These are phyloP conservation scores for Candida hungchunana DNA, from an alignment of 805 yeast species.

Conservation along the genomic window DNA sequence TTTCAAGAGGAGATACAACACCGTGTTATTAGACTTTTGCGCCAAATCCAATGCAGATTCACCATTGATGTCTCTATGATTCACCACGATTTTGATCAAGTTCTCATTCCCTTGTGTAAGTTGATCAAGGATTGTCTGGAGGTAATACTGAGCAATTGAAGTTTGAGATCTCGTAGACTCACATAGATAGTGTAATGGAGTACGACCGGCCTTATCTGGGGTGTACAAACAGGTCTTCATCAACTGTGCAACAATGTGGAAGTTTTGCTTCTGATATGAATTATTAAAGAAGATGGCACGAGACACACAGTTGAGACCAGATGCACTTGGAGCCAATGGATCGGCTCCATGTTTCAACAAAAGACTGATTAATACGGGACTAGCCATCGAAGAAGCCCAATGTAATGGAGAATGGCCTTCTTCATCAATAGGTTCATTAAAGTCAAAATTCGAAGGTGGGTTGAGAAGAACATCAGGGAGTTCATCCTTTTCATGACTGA, in stretches of 20 bases:
- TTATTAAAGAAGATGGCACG: slow-evolving; percentile 69
- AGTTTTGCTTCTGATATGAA: slow-evolving; percentile 60
- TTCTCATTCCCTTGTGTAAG: slow-evolving; percentile 37
- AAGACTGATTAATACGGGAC: slow-evolving; percentile 52
- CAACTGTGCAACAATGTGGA: slow-evolving; percentile 52
- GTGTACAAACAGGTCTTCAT: slow-evolving; percentile 63
- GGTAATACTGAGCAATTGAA: slow-evolving; percentile 51
- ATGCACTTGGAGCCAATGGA: slow-evolving; percentile 45
- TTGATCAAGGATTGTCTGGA: slow-evolving; percentile 44
- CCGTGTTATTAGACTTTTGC: slow-evolving; percentile 47
- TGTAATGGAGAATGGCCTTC: slow-evolving; percentile 81
- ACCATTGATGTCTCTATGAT: slow-evolving; percentile 78
- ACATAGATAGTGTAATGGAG: slow-evolving; percentile 68
- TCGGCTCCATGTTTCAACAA: slow-evolving; percentile 59
- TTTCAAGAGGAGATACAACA: slow-evolving; percentile 38
- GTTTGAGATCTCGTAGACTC: slow-evolving; percentile 47
- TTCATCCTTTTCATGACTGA: slow-evolving; percentile 35
- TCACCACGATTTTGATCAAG: slow-evolving; percentile 53
- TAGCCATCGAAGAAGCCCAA: slow-evolving; percentile 84
- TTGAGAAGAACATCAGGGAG: slow-evolving; percentile 36
- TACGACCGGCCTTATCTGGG: slow-evolving; percentile 67
- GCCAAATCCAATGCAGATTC: slow-evolving; percentile 85
- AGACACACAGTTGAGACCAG: slow-evolving; percentile 68
- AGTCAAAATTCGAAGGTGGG: slow-evolving; percentile 61
- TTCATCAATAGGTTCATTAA: slow-evolving; percentile 66